A percentile compares a stretch with the other conserved stretches of the same genome.
Conservation (phyloP, 2,329 filamentous ascomycete species). For the Coniochaeta ligniaria region DNA sequence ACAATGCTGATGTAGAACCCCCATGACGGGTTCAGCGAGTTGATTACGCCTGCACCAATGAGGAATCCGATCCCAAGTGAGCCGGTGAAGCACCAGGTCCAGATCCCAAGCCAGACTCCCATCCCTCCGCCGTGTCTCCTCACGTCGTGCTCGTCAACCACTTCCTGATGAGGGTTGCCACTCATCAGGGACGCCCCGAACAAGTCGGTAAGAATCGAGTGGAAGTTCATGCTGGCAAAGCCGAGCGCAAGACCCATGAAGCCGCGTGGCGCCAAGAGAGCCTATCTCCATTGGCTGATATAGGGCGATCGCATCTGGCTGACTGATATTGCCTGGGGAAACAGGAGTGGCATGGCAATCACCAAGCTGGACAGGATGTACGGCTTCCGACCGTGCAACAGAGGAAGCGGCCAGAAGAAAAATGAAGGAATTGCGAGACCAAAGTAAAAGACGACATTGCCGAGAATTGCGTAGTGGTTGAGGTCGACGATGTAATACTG, state of each 20-base stretch:
- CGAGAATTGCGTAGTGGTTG: conserved; percentile 59
- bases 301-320: conserved; percentile 48
- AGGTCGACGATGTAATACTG: conserved; percentile 70
- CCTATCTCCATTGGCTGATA: conserved; percentile 46
- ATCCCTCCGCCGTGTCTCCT: conserved; percentile 70
- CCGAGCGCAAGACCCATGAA: conserved; percentile 64
- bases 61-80: conserved; percentile 67
- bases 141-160: conserved; percentile 60
- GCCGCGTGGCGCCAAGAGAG: conserved; percentile 55
- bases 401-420: conserved; percentile 65
- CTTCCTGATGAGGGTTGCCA: conserved; percentile 63
- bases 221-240: conserved; percentile 71
- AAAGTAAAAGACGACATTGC: conserved; percentile 66
- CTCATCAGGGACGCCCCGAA: conserved; percentile 73
- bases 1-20: conserved; percentile 70
- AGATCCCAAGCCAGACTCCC: conserved; percentile 72
- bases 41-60: conserved; percentile 63
- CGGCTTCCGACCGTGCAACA: conserved; percentile 70
- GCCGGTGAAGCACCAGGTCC: conserved; percentile 71
- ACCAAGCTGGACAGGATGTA: conserved; percentile 65
- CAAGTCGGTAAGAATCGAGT: conserved; percentile 63
- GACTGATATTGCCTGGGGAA: conserved; percentile 66
- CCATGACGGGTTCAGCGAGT: conserved; percentile 57
- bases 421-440: conserved; percentile 65
- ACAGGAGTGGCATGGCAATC: conserved; percentile 64